Evolutionary conservation across 306 rosid genomes (phyloP), one percentile per base, ranked within the genome.

Genomic region (Arachis hypogaea): DNA sequence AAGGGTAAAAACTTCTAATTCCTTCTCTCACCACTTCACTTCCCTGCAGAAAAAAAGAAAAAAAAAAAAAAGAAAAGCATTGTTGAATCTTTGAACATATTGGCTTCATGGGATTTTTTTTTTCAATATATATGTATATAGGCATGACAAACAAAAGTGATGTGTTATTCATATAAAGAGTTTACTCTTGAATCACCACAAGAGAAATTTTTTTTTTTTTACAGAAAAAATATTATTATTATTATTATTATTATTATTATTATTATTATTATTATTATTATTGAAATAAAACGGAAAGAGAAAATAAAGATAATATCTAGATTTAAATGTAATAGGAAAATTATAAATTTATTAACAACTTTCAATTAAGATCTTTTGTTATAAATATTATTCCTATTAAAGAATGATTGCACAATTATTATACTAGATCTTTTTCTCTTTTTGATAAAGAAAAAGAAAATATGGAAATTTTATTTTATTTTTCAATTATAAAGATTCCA

Each of bases 1-100:
- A 86, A 45, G 92, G 90, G 97, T 93, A 78, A 89, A 33, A 33
- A 33, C 92, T 87, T 67, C 70, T 44, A 29, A 6, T 29, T 5
- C 18, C 8, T 72, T 55, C 41, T 47, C 45, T 29, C 5, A 0
- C 33, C 5, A 0, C 33, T 5, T 36, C 38, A 33, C 33, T 5
- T 36, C 28, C 36, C 2, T 6, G 12, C 33, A 18, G 38, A 33
- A 33, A 33, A 33, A 33, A 33, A 14, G 14, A 33, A 33, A 33
- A 33, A 33, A 33, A 33, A 33, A 33, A 33, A 33, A 33, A 33
- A 33, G 43, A 6, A 9, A 41, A 7, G 50, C 42, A 2, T 3
- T 54, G 16, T 33, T 33, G 7, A 54, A 54, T 64, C 51, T 61
- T 78, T 69, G 69, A 69, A 9, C 28, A 22, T 22, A 1, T 22